Evolutionary conservation across 2,329 filamentous ascomycete genomes (phyloP).

Genomic region (Metarhizium anisopliae): DNA sequence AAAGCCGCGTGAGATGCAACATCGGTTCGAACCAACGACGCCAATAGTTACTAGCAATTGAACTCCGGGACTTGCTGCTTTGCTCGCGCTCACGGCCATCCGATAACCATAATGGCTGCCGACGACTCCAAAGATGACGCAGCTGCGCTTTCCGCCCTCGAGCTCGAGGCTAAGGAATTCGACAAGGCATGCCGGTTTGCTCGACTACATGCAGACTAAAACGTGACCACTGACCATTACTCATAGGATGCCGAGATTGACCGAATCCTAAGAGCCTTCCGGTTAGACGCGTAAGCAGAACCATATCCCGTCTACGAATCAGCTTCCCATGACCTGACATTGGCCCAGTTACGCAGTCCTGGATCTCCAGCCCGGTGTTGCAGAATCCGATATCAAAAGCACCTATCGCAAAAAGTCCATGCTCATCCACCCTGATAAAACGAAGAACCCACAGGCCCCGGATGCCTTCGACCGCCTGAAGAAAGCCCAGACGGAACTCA

Average conservation of each 20-base stretch:
- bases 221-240: slow-evolving; percentile 11
- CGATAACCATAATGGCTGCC: slow-evolving; percentile 23
- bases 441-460: slow-evolving; percentile 78
- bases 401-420: slow-evolving; percentile 97
- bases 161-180: slow-evolving; percentile 81
- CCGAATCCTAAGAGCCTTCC: slow-evolving; percentile 84
- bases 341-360: slow-evolving; percentile 75
- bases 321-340: slow-evolving; percentile 3
- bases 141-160: slow-evolving; percentile 72
- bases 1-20: background rate
- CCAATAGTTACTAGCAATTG: background rate
- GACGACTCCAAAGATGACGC: slow-evolving; percentile 46
- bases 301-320: background rate
- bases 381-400: slow-evolving; percentile 92
- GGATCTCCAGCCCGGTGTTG: slow-evolving; percentile 88
- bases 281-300: slow-evolving; percentile 46
- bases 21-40: background rate
- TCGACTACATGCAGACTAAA: slow-evolving; percentile 2
- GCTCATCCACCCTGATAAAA: slow-evolving; percentile 97
- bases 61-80: background rate
- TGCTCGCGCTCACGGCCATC: background rate
- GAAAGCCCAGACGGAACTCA: slow-evolving; percentile 82
- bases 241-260: slow-evolving; percentile 85
- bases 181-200: slow-evolving; percentile 56
- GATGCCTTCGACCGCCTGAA: slow-evolving; percentile 96